Evolutionary conservation across 805 yeast species (phyloP), one percentile per base, ranked within the genome.

Genomic region (Tetrapisispora pingtungensis): DNA sequence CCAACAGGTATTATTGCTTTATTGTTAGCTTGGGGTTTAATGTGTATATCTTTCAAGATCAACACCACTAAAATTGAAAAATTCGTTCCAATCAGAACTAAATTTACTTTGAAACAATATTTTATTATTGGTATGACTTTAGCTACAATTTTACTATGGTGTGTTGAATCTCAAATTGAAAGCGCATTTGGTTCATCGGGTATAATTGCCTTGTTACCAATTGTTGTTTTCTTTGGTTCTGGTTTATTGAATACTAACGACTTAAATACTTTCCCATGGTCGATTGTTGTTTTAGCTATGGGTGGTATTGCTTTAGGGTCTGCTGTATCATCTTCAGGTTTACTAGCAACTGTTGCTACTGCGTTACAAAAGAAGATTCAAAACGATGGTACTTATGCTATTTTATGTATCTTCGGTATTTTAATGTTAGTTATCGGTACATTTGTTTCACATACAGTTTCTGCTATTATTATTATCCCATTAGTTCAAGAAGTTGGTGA

Each of bases 221-320:
- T 90, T 45, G 80, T 87, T 15, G 65, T 88, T 26, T 82, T 93
- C 58, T 90, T 90, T 59, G 97, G 96, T 17, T 77, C 96, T 0
- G 96, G 96, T 1, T 62, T 89, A 32, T 68, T 90, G 48, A 73
- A 84, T 5, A 80, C 89, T 1, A 85, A 86, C 37, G 97, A 90
- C 61, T 81, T 90, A 61, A 89, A 90, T 65, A 85, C 87, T 59
- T 90, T 90, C 65, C 86, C 96, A 27, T 90, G 98, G 98, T 84
- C 94, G 5, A 90, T 93, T 57, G 94, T 93, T 18, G 78, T 89
- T 37, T 71, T 90, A 48, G 97, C 97, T 10, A 90, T 90, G 97
- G 98, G 98, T 33, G 97, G 97, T 52, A 74, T 90, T 43, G 93
- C 96, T 1, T 71, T 90, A 42, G 98, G 98, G 52, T 84, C 84